These are phyloP conservation scores for Mollisiaceae sp. DNA, from an alignment of 2,329 filamentous ascomycete species.

Conservation along the genomic window DNA sequence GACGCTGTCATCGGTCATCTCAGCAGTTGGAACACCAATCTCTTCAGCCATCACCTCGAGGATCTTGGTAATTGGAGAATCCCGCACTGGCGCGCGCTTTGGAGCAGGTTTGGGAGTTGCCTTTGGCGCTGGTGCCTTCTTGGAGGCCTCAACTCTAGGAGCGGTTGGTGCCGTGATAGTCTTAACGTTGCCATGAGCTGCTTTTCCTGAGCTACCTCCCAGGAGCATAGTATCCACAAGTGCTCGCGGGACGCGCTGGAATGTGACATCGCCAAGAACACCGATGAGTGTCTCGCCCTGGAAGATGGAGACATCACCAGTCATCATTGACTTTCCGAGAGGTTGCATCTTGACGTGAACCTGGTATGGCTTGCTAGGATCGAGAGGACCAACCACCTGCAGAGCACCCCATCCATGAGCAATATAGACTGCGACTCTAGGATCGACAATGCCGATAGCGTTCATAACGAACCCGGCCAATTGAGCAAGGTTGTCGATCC, in stretches of 20 bases:
- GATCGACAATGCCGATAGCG: slow-evolving; percentile 57
- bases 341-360: slow-evolving; percentile 60
- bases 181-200: slow-evolving; percentile 50
- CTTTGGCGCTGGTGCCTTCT: not conserved
- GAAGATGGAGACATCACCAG: slow-evolving; percentile 59
- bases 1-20: slow-evolving; percentile 57
- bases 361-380: slow-evolving; percentile 53
- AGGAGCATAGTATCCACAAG: slow-evolving; percentile 4
- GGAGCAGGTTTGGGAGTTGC: slow-evolving; percentile 47
- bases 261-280: slow-evolving; percentile 23
- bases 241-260: slow-evolving; percentile 48
- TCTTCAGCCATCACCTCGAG: slow-evolving; percentile 64
- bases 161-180: not conserved
- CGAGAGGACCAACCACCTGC: slow-evolving; percentile 53
- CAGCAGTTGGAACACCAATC: slow-evolving; percentile 56
- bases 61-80: slow-evolving; percentile 55
- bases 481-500: slow-evolving; percentile 62
- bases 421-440: slow-evolving; percentile 60
- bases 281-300: slow-evolving; percentile 41
- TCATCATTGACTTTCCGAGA: slow-evolving; percentile 38
- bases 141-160: not conserved
- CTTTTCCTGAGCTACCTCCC: not conserved
- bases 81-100: not conserved
- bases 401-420: slow-evolving; percentile 63
- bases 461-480: slow-evolving; percentile 65